A percentile compares a stretch with the other conserved stretches of the same genome.
These are phyloP conservation scores for Ophiostoma montium DNA, from an alignment of 2,329 filamentous ascomycete species.

Conservation along the genomic window DNA sequence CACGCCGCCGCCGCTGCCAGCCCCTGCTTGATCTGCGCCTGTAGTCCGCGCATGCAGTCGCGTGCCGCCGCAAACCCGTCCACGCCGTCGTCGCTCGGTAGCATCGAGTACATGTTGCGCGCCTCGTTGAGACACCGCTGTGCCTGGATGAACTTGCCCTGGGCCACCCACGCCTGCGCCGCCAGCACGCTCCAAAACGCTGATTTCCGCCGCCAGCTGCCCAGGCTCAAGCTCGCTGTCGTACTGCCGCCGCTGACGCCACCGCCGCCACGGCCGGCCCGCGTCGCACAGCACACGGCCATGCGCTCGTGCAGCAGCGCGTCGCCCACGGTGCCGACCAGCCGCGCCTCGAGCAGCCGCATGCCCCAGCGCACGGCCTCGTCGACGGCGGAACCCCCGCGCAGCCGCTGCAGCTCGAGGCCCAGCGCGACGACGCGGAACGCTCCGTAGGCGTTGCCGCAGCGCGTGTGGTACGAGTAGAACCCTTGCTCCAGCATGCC, in stretches of 20 bases:
- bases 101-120: constrained; percentile 35
- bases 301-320: constrained; percentile 77
- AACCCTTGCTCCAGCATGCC: constrained; percentile 79
- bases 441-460: constrained; percentile 64
- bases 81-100: constrained; percentile 37
- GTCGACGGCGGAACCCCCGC: constrained; percentile 68
- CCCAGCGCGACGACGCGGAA: constrained; percentile 61
- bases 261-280: constrained; percentile 39
- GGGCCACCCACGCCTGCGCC: constrained; percentile 68
- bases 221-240: constrained; percentile 52
- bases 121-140: constrained; percentile 65
- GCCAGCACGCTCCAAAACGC: constrained; percentile 79
- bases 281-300: constrained; percentile 71
- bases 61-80: constrained; percentile 35
- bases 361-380: constrained; percentile 78
- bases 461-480: constrained; percentile 85
- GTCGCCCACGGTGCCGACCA: constrained; percentile 62
- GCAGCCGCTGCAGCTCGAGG: constrained; percentile 68
- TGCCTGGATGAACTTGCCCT: constrained; percentile 64
- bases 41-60: constrained; percentile 37
- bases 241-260: too few relatives aligned
- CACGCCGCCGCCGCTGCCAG: constrained; percentile 20
- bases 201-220: constrained; percentile 65
- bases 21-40: constrained; percentile 34
- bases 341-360: constrained; percentile 60